Evolutionary conservation across 441 rosid species (phyloP).

Genomic region (Populus trichocarpa): DNA sequence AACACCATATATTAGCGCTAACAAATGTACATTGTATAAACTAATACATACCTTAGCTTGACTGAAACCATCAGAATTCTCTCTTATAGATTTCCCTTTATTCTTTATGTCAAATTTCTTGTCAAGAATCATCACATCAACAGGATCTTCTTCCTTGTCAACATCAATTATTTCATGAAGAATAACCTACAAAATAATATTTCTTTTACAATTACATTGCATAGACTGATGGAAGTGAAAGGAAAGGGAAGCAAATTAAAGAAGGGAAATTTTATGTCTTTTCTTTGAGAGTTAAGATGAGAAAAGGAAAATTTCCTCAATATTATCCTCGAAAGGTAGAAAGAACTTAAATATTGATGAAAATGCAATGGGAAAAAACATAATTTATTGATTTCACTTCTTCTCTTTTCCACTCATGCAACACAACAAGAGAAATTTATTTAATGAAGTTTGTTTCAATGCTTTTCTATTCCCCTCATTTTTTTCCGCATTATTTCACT

Average conservation of each 20-base stretch:
- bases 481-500: neutral
- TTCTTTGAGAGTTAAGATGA: neutral
- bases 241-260: neutral
- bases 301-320: neutral
- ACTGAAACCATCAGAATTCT: slow-evolving; percentile 24
- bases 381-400: neutral
- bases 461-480: neutral
- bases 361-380: neutral
- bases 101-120: slow-evolving; percentile 34
- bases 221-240: neutral
- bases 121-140: slow-evolving; percentile 36
- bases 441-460: neutral
- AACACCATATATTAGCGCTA: neutral
- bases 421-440: neutral
- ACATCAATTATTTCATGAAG: slow-evolving; percentile 49
- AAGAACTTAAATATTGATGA: neutral
- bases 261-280: neutral
- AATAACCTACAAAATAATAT: neutral
- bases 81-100: slow-evolving; percentile 58
- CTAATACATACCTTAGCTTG: slow-evolving; percentile 31
- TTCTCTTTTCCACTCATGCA: neutral
- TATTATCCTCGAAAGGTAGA: neutral
- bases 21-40: neutral
- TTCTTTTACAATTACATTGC: neutral
- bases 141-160: slow-evolving; percentile 50